Evolutionary conservation across 768 basidiomycete genomes (phyloP), one percentile per base, ranked within the genome.

Genomic region (Phlegmacium glaucopus): DNA sequence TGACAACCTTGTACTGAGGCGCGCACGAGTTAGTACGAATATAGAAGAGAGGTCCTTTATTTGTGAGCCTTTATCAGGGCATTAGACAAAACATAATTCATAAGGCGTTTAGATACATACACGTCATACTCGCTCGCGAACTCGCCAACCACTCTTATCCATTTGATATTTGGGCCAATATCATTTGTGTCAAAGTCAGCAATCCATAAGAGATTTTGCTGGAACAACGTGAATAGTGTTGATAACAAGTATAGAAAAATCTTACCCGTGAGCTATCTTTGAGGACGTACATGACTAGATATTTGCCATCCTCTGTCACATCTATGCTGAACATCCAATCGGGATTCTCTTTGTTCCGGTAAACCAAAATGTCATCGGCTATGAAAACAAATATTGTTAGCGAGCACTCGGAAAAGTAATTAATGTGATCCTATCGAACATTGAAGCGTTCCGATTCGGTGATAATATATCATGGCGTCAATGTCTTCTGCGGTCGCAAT

Each of bases 141-240:
- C n/a, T 79, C 72, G 55, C 87, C 65, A 38, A 87, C 64, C 28
- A 92, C 51, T 63, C 87, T 88, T 51, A 74, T 71, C 88, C 89
- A 92, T 52, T 77, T 72, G 58, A 91, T 78, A 48, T 85, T 72
- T 42, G 71, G 71, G 8, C 79, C 80, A 18, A 89, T 83, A 46
- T 76, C 70, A 45, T 79, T 74, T 39, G 78, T 68, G 39, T 77
- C 59, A 7, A 89, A 71, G 53, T 89, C 81, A 6, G 84, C 77
- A 39, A 90, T 72, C 87, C 88, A 90, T 2, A 89, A 61, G 9
- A 82, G 61, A 58, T 87, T 85, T 80, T 81, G 83, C 87, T 89
- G 42, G 32, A 32, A 45, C 26, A 47, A 42, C 42, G 26, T 30
- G 38, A 44, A 28, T 25, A 36, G 17, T 27, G 22, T 34, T 9